These are phyloP conservation scores for Trichothecium sympodiale DNA, from an alignment of 2,329 filamentous ascomycete species.

Conservation along the genomic window DNA sequence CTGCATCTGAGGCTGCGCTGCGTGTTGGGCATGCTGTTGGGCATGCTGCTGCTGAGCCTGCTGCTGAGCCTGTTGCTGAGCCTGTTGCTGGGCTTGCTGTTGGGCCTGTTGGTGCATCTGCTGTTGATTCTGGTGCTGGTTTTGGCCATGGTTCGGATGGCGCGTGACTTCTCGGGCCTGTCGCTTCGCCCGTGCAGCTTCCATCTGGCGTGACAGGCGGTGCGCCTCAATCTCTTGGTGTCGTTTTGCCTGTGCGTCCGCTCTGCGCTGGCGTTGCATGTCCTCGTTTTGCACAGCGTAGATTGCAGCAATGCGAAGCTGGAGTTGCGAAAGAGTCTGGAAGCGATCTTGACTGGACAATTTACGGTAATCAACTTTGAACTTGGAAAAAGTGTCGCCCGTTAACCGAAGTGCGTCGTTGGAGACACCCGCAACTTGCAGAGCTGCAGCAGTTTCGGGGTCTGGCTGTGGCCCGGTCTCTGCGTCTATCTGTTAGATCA, in stretches of 20 bases:
- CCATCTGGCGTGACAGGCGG: conserved; percentile 13
- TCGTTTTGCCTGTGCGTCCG: conserved; percentile 25
- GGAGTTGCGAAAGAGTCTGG: conserved; percentile 25
- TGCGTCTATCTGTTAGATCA: conserved; percentile 3
- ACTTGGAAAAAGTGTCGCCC: conserved; percentile 31
- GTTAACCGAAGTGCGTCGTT: conserved; percentile 25
- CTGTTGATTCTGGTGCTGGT: conserved; percentile 10
- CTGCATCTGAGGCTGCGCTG: conserved; percentile 5
- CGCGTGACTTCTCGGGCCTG: conserved; percentile 13
- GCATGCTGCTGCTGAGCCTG: no score
- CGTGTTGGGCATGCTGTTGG: background rate
- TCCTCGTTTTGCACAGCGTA: conserved; percentile 34
- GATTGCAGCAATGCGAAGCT: conserved; percentile 30
- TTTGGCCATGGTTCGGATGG: conserved; percentile 9
- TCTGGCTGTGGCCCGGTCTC: conserved; percentile 21
- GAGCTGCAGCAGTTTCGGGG: conserved; percentile 22
- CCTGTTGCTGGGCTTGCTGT: conserved; percentile 2
- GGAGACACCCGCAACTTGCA: conserved; percentile 28
- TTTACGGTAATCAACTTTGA: conserved; percentile 31
- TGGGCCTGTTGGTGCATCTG: no score
- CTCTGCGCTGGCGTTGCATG: conserved; percentile 25
- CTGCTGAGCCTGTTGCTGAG: no score
- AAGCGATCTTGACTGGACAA: conserved; percentile 28
- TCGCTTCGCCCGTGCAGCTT: conserved; percentile 11
- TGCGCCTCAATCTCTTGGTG: conserved; percentile 25